These are phyloP conservation scores for Pulveroboletus sp. DNA, from an alignment of 1,284 basidiomycete genomes.

Conservation along the genomic window DNA sequence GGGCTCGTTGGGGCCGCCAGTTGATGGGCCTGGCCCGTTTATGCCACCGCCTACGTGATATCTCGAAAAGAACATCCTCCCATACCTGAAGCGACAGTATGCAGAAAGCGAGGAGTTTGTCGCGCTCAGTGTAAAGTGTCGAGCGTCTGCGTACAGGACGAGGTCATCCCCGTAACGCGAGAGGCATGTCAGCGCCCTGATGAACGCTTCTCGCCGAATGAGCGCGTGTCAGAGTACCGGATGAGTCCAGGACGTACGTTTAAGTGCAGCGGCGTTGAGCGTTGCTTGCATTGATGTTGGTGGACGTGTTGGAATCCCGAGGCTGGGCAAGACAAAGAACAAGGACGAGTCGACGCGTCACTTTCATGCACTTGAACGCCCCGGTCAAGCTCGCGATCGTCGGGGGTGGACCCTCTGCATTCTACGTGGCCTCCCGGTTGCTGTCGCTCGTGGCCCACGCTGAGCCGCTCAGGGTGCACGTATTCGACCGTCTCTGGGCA, in stretches of 20 bases:
- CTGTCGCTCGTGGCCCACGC: constrained; percentile 60
- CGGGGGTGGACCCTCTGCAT: constrained; percentile 91
- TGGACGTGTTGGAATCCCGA: too few relatives aligned
- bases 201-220: constrained; percentile 55
- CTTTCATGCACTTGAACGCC: too few relatives aligned
- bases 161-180: constrained; percentile 81
- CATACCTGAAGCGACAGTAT: constrained; percentile 76
- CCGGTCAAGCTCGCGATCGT: constrained; percentile 74
- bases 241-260: constrained; percentile 41
- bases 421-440: constrained; percentile 89
- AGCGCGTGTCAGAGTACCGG: constrained; percentile 14
- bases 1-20: constrained; percentile 30
- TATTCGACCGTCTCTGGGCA: constrained; percentile 93
- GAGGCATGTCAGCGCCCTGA: constrained; percentile 69
- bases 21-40: constrained; percentile 24
- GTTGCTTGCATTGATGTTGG: constrained; percentile 46
- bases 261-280: constrained; percentile 46
- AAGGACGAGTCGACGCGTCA: too few relatives aligned
- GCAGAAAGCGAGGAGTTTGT: constrained; percentile 79
- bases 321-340: too few relatives aligned
- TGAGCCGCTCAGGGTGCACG: constrained; percentile 66
- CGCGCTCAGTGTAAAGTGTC: constrained; percentile 62
- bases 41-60: constrained; percentile 48
- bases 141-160: constrained; percentile 60
- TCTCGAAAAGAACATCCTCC: constrained; percentile 65